Base-by-base conservation (phyloP, 2,329 filamentous ascomycete genomes). In the Fusarium domesticum region DNA sequence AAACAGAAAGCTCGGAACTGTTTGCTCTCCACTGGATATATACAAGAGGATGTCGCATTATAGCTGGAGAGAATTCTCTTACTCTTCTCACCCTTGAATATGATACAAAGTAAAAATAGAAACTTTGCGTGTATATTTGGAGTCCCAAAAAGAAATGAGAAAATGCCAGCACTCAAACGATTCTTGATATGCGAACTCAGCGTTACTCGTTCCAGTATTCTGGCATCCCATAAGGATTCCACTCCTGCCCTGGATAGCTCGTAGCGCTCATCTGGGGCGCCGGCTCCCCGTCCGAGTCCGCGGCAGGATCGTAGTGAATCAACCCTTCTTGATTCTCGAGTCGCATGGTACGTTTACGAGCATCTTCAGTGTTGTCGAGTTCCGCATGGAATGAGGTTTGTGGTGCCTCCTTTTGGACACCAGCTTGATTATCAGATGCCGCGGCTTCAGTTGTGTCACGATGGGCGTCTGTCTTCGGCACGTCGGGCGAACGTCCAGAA, bases 241-340 rank as follows among this genome's bases (percentile, higher is more conserved):
- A 87, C 62, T 87, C 83, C 66, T 85, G 81, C 0, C 84, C 84
- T 0, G 84, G 84, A 63, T 86, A 87, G 59, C 77, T 82, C 11
- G 81, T 83, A 6, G 82, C 83, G 37, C 72, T 76, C 84, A 87
- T 87, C 46, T 74, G 69, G 11, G 77, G 75, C n/a, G 60, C 47
- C 17, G 45, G 28, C 39, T 60, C 58, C 18, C 58, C 58, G 19
- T 60, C 58, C 10, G 58, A 60, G 39, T 67, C 65, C 19, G 66
- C 66, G 18, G 65, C 62, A 6, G 64, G 66, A 7, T 66, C 61
- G 34, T 62, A 56, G 64, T 71, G 65, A 18, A 80, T 80, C 66
- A 80, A 79, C 62, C 80, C 77, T 57, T 80, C 76, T 47, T 76
- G 72, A 6, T 67, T 64, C 15, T 68, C 62, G 7, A 74, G 61